These are phyloP conservation scores for Deuterostichococcus epilithicus DNA, from an alignment of 139 green algal species.

Conservation along the genomic window DNA sequence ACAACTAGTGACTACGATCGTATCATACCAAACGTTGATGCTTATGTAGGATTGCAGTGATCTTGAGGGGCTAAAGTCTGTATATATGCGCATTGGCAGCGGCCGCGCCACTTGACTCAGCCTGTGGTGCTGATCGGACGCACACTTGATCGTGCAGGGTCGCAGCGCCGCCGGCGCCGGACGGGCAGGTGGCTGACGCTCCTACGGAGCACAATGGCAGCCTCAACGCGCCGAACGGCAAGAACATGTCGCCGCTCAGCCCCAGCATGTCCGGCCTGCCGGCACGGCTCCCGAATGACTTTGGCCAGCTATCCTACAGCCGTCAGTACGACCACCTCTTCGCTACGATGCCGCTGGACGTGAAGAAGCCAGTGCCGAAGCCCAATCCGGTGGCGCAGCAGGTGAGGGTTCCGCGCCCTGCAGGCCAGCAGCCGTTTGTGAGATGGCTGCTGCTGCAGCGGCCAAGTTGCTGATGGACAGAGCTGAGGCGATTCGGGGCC, in stretches of 20 bases:
- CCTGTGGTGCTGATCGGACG: background rate
- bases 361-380: slow-evolving; percentile 64
- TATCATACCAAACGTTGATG: too few relatives aligned
- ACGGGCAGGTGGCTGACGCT: background rate
- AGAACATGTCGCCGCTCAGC: background rate
- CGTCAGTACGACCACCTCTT: slow-evolving; percentile 80
- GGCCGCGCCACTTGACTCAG: too few relatives aligned
- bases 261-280: background rate
- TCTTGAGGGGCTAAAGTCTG: too few relatives aligned
- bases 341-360: slow-evolving; percentile 45
- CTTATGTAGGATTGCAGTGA: too few relatives aligned
- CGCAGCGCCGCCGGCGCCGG: too few relatives aligned
- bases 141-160: background rate
- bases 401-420: too few relatives aligned
- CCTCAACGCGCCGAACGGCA: background rate
- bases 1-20: too few relatives aligned
- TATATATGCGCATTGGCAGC: too few relatives aligned
- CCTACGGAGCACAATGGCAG: background rate
- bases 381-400: slow-evolving; percentile 61
- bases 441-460: too few relatives aligned
- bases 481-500: too few relatives aligned
- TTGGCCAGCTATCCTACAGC: slow-evolving; percentile 54
- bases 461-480: too few relatives aligned
- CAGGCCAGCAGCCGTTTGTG: too few relatives aligned
- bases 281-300: background rate